Evolutionary conservation across 768 basidiomycete genomes (phyloP).

Genomic region (Lentinula sp.): DNA sequence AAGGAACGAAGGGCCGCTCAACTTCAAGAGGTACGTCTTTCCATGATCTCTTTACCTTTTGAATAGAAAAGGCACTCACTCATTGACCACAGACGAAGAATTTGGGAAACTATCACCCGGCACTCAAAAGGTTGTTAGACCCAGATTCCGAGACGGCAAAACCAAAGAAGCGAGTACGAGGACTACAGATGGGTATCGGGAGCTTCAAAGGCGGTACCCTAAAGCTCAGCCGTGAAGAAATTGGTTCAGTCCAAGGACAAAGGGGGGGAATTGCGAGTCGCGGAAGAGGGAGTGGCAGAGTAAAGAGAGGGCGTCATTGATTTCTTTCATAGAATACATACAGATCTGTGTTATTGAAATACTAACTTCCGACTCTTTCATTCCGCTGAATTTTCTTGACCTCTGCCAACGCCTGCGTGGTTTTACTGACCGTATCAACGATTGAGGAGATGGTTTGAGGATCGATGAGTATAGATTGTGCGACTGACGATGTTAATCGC

Average conservation of each 20-base stretch:
- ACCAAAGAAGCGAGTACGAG: slow-evolving; percentile 49
- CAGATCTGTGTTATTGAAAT: not conserved
- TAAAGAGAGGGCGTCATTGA: slow-evolving; percentile 14
- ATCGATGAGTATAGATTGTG: slow-evolving; percentile 33
- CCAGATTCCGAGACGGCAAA: slow-evolving; percentile 19
- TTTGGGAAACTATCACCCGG: slow-evolving; percentile 79
- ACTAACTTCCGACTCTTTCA: slow-evolving; percentile 17
- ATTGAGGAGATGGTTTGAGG: slow-evolving; percentile 43
- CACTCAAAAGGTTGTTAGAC: slow-evolving; percentile 63
- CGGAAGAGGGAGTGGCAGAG: slow-evolving; percentile 19
- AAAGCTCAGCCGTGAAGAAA: slow-evolving; percentile 57
- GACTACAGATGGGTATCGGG: slow-evolving; percentile 75
- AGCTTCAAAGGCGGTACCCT: slow-evolving; percentile 67
- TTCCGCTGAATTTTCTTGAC: slow-evolving; percentile 52
- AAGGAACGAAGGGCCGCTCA: slow-evolving; percentile 45
- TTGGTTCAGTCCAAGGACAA: slow-evolving; percentile 25
- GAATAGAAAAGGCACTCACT: not conserved
- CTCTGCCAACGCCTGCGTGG: slow-evolving; percentile 54
- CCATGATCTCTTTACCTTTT: not conserved
- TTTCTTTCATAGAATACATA: not conserved
- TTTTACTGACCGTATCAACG: slow-evolving; percentile 67
- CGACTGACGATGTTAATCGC: slow-evolving; percentile 40
- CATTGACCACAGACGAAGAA: slow-evolving; percentile 60
- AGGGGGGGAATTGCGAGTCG: slow-evolving; percentile 18
- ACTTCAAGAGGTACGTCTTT: slow-evolving; percentile 58